Base-by-base conservation (phyloP, 2,329 filamentous ascomycete genomes). In the Trichoderma citrinoviride region DNA sequence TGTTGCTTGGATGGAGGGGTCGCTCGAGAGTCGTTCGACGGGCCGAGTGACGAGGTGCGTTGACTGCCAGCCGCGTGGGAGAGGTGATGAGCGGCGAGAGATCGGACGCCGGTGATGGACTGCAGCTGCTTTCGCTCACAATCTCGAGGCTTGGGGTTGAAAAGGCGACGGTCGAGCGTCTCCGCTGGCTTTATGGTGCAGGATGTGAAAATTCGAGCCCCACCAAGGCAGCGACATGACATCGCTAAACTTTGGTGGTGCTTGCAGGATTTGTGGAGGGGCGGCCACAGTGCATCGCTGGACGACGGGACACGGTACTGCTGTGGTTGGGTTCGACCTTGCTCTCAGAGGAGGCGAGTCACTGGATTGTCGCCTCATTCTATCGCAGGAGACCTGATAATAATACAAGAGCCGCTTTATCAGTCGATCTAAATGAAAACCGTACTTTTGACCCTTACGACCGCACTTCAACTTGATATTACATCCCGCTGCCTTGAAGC, bases 171-270 rank as follows among this genome's bases (percentile, higher is more conserved):
- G 61, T 55, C 47, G 61, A 61, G 33, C 53, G 61, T 64, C 66
- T 67, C 33, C 61, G 66, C 41, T 57, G 58, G 65, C 52, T 60
- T 63, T 47, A 71, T 71, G 71, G 68, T 71, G 71, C 68, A 71
- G 74, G 71, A 72, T 74, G 73, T 75, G 74, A 77, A 78, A 78
- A 76, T 77, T 78, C 72, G 66, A 71, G 74, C 77, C 77, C 77
- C 77, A 77, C 76, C 73, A 75, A 62, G 60, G 68, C 68, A 76
- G 54, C 61, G 57, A 65, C 65, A 52, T 75, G 75, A 76, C 72
- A 72, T 70, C 68, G 71, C 33, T 52, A 61, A 61, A 71, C 69
- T 67, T 37, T 37, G 33, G 62, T 65, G 65, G 17, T 54, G 47
- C 33, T 29, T 27, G 47, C 47, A 53, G 56, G 19, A 46, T 53